Percentiles rank a stretch among this genome's conserved stretches.
These are phyloP conservation scores for Verbascum thapsus DNA, from an alignment of 257 asterid genomes.

Conservation along the genomic window DNA sequence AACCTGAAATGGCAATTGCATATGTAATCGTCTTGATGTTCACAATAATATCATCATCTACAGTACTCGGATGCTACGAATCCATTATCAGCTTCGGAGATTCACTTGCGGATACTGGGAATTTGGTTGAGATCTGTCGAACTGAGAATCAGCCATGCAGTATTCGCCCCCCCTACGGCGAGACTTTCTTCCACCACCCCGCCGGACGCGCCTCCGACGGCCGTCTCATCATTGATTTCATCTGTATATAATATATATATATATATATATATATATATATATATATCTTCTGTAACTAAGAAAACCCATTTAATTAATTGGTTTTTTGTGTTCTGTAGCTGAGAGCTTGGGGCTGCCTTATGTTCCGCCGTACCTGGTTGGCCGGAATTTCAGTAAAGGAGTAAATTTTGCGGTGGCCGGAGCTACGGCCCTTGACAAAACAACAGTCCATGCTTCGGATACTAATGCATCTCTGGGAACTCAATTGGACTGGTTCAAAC, in stretches of 20 bases:
- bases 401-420: slow-evolving; percentile 10
- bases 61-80: slow-evolving; percentile 37
- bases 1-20: background rate
- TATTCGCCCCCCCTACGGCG: slow-evolving; percentile 49
- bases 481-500: slow-evolving; percentile 41
- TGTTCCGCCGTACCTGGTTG: slow-evolving; percentile 36
- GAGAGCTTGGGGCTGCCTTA: slow-evolving; percentile 48
- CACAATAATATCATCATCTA: slow-evolving; percentile 1
- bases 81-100: slow-evolving; percentile 69
- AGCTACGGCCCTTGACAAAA: slow-evolving; percentile 35
- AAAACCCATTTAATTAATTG: no score
- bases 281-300: no score
- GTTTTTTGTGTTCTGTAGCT: slow-evolving; percentile 28
- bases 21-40: slow-evolving; percentile 5
- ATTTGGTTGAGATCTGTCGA: slow-evolving; percentile 29
- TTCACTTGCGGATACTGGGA: slow-evolving; percentile 64
- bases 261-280: no score
- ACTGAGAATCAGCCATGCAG: background rate
- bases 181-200: slow-evolving; percentile 52
- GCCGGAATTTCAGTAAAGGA: slow-evolving; percentile 21
- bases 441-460: slow-evolving; percentile 19
- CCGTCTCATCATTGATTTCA: slow-evolving; percentile 62
- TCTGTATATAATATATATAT: slow-evolving; percentile 49
- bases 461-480: slow-evolving; percentile 33
- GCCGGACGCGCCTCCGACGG: slow-evolving; percentile 61